Evolutionary conservation across 306 rosid genomes (phyloP).

Genomic region (Pterocarpus macrocarpus): DNA sequence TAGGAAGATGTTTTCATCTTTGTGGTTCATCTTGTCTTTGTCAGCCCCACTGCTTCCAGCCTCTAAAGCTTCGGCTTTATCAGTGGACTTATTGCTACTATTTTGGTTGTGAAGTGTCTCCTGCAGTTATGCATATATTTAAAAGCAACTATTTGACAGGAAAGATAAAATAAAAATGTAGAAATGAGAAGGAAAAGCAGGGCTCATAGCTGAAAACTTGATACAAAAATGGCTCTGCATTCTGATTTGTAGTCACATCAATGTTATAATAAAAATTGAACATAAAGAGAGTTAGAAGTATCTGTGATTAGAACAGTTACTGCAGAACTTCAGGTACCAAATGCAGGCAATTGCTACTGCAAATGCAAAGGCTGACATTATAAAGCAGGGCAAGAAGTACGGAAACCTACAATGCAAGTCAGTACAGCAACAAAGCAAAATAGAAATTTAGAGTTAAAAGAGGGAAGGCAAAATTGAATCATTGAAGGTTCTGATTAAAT

Average conservation of each 20-base stretch:
- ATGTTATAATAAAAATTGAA: neutral
- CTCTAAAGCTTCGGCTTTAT: constrained; percentile 58
- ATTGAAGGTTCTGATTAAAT: neutral
- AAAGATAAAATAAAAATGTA: neutral
- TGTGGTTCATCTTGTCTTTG: constrained; percentile 50
- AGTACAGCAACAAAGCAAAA: neutral
- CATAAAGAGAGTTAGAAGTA: neutral
- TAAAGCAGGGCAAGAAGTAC: constrained; percentile 52
- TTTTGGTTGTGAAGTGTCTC: constrained; percentile 84
- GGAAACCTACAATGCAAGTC: constrained; percentile 54
- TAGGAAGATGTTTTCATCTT: constrained; percentile 55
- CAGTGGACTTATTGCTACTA: constrained; percentile 26
- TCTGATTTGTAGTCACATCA: neutral
- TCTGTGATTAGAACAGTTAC: neutral
- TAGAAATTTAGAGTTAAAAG: neutral
- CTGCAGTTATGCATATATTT: constrained; percentile 51
- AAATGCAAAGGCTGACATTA: constrained; percentile 50
- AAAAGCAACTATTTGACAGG: neutral
- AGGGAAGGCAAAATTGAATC: neutral
- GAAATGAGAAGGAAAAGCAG: neutral
- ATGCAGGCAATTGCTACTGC: constrained; percentile 51
- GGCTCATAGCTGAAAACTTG: neutral
- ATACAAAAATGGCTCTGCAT: neutral
- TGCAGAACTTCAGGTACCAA: constrained; percentile 39
- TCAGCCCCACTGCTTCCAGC: constrained; percentile 43